Conservation (phyloP, 2,329 filamentous ascomycete genomes). For the Penicillium sp. region DNA sequence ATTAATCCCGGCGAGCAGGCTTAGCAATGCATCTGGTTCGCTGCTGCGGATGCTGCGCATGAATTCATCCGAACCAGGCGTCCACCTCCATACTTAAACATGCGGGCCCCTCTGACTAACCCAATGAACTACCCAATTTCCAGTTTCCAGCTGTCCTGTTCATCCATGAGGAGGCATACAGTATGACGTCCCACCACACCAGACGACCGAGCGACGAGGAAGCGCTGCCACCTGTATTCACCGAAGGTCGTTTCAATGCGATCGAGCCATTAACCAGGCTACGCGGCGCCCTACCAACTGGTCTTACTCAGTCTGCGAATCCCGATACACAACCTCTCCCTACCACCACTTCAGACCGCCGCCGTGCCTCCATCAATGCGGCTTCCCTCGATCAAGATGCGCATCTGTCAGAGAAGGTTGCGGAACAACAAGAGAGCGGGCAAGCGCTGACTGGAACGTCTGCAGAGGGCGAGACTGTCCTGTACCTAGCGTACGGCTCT, state of each 20-base stretch:
- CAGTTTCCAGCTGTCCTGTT: not conserved
- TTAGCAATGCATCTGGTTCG: constrained; percentile 14
- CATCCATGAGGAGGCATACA: not conserved
- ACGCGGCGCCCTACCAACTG: constrained; percentile 7
- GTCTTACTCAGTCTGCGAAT: not conserved
- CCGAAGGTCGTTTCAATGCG: constrained; percentile 19
- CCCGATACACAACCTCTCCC: constrained; percentile 14
- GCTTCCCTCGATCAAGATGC: constrained; percentile 24
- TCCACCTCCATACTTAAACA: constrained; percentile 6
- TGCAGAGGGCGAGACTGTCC: constrained; percentile 54
- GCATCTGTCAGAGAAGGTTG: constrained; percentile 20
- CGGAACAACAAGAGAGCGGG: constrained; percentile 20
- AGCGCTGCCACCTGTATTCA: not conserved
- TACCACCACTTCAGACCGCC: constrained; percentile 18
- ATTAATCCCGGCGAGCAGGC: constrained; percentile 19
- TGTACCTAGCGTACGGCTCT: constrained; percentile 89
- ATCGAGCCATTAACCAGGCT: constrained; percentile 18
- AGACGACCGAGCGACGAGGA: constrained; percentile 5
- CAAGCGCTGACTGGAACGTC: constrained; percentile 6
- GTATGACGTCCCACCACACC: constrained; percentile 10
- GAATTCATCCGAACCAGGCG: constrained; percentile 9
- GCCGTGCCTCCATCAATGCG: constrained; percentile 15
- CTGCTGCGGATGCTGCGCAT: constrained; percentile 5
- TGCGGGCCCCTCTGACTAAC: constrained; percentile 10
- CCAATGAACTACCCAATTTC: constrained; percentile 1